These are phyloP conservation scores for Trichosporon faecale DNA, from an alignment of 1,284 basidiomycete species.

Conservation along the genomic window DNA sequence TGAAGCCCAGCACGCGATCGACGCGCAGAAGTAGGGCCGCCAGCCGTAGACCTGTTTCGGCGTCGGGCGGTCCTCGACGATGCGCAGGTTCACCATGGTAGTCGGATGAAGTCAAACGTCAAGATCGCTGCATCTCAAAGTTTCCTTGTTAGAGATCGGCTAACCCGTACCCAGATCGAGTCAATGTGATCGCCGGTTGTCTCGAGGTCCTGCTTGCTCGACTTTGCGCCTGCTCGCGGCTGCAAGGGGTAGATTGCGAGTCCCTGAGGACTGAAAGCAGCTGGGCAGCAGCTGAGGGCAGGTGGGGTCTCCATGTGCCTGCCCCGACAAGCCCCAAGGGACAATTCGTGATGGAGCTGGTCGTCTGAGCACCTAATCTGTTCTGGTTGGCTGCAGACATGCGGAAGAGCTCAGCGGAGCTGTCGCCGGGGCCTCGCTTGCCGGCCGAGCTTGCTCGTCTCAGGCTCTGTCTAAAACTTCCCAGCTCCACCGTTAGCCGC, in stretches of 20 bases:
- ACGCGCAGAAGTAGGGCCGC: constrained; percentile 54
- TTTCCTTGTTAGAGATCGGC: not conserved
- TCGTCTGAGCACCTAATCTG: not conserved
- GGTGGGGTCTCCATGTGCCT: not conserved
- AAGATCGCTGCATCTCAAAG: not conserved
- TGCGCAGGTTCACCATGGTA: constrained; percentile 24
- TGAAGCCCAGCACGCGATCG: constrained; percentile 44
- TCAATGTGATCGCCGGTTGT: not conserved
- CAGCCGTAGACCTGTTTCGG: constrained; percentile 58
- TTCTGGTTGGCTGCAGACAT: not conserved
- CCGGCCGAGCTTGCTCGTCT: no score
- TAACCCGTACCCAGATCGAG: not conserved
- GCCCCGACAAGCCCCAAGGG: not conserved
- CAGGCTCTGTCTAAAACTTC: no score
- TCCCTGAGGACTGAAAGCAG: not conserved
- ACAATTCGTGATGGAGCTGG: not conserved
- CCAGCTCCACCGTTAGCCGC: not conserved
- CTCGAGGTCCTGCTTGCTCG: not conserved
- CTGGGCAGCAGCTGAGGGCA: not conserved
- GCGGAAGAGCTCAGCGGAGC: not conserved
- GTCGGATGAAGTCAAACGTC: not conserved
- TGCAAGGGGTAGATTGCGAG: not conserved
- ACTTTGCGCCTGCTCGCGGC: not conserved
- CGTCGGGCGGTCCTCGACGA: constrained; percentile 54
- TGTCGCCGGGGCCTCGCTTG: not conserved